Evolutionary conservation across 306 rosid genomes (phyloP), one percentile per base, ranked within the genome.

Genomic region (Dicorynia guianensis): DNA sequence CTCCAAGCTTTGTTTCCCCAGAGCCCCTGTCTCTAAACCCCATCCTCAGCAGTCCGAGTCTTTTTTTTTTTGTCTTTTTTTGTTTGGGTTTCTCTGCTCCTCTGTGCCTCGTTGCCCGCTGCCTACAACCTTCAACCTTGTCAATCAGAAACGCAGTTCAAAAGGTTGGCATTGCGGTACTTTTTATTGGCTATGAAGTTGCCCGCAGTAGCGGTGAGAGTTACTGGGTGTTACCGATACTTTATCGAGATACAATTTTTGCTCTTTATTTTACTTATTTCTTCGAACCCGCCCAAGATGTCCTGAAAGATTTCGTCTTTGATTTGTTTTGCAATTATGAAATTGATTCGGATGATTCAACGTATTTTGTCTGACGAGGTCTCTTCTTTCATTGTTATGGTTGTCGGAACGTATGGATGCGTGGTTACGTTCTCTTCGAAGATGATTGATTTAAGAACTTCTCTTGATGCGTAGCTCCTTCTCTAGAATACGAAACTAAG

Each of bases 141-240:
- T 67, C 63, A 46, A 59, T 50, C 46, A 5, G n/a, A 49, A 63
- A 54, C 80, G n/a, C 50, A 6, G 17, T 47, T 71, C 74, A 47
- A 19, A 42, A 11, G 2, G 4, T 8, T 65, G 12, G 3, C 70
- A 12, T 65, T 76, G 19, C 30, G 5, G 15, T 38, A 25, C 19
- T 2, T 49, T 75, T 61, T 33, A 65, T 84, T 87, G 80, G 77
- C 77, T 76, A 47, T 39, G 74, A 50, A 67, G 44, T 43, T 59
- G 64, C 79, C 55, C 61, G 80, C 48, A 40, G 48, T 75, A 50
- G 79, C 57, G 85, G 91, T 90, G 79, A 88, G 89, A 4, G 3
- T 39, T 57, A 14, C 62, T 69, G 7, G 59, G 15, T 42, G 50
- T 78, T 61, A 17, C 72, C 67, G 55, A 11, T 67, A 6, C 48